A percentile compares a stretch with the other conserved stretches of the same genome.
Evolutionary conservation across 2,329 filamentous ascomycete species (phyloP).

Genomic region (Ceratocystiopsis sp.): DNA sequence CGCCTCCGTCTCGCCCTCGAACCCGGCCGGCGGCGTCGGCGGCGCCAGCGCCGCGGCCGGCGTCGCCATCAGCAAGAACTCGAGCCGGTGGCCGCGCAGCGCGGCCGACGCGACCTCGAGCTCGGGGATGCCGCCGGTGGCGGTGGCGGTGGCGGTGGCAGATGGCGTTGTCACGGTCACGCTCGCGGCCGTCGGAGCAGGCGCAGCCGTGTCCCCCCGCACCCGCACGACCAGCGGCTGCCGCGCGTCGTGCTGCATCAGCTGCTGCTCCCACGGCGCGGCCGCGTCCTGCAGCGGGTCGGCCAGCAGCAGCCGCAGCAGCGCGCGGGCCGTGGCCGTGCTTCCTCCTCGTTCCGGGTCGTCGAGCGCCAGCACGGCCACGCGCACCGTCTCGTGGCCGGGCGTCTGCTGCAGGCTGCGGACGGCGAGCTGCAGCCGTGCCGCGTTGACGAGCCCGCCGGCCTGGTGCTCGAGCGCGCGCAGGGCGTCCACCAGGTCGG

Average conservation of each 20-base stretch:
- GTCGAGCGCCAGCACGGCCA: conserved; percentile 37
- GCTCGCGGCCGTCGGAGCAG: conserved; percentile 14
- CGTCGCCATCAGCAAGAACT: conserved; percentile 36
- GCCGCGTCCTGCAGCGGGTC: conserved; percentile 49
- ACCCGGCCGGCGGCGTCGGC: conserved; percentile 26
- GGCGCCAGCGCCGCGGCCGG: conserved; percentile 20
- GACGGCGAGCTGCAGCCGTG: conserved; percentile 53
- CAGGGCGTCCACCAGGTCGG: conserved; percentile 41
- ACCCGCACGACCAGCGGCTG: conserved; percentile 49
- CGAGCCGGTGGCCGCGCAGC: conserved; percentile 43
- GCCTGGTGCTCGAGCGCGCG: conserved; percentile 43
- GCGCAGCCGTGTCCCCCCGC: conserved; percentile 13
- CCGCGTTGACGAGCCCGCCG: conserved; percentile 46
- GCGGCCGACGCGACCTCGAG: conserved; percentile 45
- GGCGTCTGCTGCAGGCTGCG: conserved; percentile 41
- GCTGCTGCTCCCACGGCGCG: conserved; percentile 49
- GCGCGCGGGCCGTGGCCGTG: conserved; percentile 36
- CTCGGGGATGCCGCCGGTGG: conserved; percentile 32
- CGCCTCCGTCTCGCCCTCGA: conserved; percentile 21
- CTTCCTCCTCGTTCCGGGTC: conserved; percentile 18
- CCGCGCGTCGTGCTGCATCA: conserved; percentile 32
- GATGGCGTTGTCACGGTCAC: no score
- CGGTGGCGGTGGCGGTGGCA: neutral
- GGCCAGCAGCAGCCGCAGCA: conserved; percentile 53
- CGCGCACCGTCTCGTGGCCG: conserved; percentile 39